Evolutionary conservation across 2,329 filamentous ascomycete genomes (phyloP), one percentile per base, ranked within the genome.

Genomic region (Hymenoscyphus scutula): DNA sequence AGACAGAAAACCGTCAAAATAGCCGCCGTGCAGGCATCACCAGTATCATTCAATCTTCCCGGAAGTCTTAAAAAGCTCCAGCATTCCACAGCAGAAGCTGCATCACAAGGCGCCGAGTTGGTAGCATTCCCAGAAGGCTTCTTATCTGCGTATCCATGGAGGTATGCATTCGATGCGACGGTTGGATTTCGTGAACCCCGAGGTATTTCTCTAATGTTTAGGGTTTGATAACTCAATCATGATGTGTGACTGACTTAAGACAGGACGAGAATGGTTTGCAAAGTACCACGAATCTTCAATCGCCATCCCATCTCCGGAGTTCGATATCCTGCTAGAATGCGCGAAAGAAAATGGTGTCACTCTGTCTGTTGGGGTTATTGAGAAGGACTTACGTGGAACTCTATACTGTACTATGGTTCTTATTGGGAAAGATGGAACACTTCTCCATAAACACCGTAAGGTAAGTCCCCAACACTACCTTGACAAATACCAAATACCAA

Each of bases 131-230:
- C 76, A 4, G 77, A 78, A 68, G 76, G 70, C 0, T 78, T 78
- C 62, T 66, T 78, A 27, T 77, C 77, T 10, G 77, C 77, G 15
- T 78, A 78, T 62, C 77, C 76, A 23, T 79, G 77, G 77, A 67
- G 76, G 32, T 79, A 78, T 65, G 73, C 75, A 13, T 78, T 78
- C 61, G 77, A 78, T 70, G 71, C 74, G n/a, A 78, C 77, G 3
- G 74, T 79, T 65, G 76, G 77, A 34, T 72, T 74, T 5, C 72
- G 77, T 27, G 77, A 78, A 64, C 74, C 72, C 5, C 72, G 76
- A 68, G 76, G 76, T 77, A 67, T 59, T 65, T 32, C 5, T 23
- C n/a, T n/a, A n/a, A n/a, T n/a, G n/a, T n/a, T n/a, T n/a, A n/a
- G n/a, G n/a, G n/a, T n/a, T n/a, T n/a, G n/a, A n/a, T n/a, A n/a